Percentiles rank a stretch among this genome's conserved stretches.
Conservation (phyloP, 495 filamentous ascomycete genomes). For the Daldinia decipiens region DNA sequence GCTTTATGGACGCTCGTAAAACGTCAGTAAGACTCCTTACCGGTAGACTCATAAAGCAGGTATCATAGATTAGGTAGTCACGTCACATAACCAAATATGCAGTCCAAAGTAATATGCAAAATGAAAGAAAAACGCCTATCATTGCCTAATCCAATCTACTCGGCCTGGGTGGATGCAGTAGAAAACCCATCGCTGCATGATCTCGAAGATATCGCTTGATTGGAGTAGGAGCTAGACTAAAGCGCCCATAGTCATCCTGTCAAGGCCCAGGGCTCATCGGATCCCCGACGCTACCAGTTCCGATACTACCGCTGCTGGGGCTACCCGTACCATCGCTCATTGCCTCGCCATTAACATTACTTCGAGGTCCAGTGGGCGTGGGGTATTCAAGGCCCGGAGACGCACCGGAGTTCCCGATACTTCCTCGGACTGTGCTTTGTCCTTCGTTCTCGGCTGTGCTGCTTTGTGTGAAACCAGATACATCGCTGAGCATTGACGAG, state of each 20-base stretch:
- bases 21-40: neutral
- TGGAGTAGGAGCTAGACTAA: conserved; percentile 13
- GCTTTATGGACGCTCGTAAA: neutral
- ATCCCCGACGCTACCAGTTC: conserved; percentile 43
- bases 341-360: conserved; percentile 18
- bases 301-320: conserved; percentile 38
- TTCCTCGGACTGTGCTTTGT: conserved; percentile 22
- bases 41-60: neutral
- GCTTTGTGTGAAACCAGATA: conserved; percentile 72
- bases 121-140: conserved; percentile 33
- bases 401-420: conserved; percentile 25
- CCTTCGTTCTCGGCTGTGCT: conserved; percentile 50
- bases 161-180: conserved; percentile 21
- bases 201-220: conserved; percentile 17
- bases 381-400: conserved; percentile 42
- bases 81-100: conserved; percentile 19
- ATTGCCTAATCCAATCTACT: conserved; percentile 43
- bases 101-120: neutral
- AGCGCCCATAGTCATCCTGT: conserved; percentile 16
- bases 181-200: conserved; percentile 22
- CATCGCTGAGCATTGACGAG: conserved; percentile 73
- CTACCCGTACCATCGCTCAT: conserved; percentile 41
- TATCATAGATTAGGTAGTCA: conserved; percentile 6
- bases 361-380: conserved; percentile 28
- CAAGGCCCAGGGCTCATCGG: conserved; percentile 44